A percentile compares a stretch with the other conserved stretches of the same genome.
Evolutionary conservation across 257 asterid species (phyloP).

Genomic region (Phtheirospermum japonicum): DNA sequence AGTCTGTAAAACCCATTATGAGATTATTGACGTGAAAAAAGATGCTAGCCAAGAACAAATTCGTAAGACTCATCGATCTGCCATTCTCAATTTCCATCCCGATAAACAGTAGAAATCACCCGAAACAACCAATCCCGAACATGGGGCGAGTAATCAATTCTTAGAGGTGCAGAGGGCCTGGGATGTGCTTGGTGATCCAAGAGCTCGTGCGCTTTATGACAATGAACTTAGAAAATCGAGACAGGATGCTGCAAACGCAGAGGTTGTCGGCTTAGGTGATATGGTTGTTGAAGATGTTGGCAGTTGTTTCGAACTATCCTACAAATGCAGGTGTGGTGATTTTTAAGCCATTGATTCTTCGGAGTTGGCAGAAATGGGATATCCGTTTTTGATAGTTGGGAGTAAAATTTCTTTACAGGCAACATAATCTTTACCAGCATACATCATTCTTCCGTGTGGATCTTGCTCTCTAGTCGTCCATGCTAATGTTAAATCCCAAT

Average conservation of each 20-base stretch:
- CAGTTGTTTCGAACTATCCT: constrained; percentile 41
- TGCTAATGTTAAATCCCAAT: constrained; percentile 29
- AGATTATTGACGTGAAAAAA: constrained; percentile 55
- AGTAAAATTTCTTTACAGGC: constrained; percentile 32
- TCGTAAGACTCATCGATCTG: constrained; percentile 54
- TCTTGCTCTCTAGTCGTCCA: constrained; percentile 66
- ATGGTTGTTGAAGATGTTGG: constrained; percentile 50
- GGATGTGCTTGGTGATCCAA: constrained; percentile 54
- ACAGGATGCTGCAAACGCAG: constrained; percentile 48
- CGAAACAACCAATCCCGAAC: constrained; percentile 31
- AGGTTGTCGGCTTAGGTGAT: constrained; percentile 64
- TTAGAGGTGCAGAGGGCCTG: constrained; percentile 64
- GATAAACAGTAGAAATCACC: constrained; percentile 49
- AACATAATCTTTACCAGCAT: constrained; percentile 35
- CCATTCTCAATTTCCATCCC: constrained; percentile 64
- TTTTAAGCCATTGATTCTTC: constrained; percentile 50
- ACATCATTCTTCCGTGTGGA: constrained; percentile 72
- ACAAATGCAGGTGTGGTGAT: constrained; percentile 75
- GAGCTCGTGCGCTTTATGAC: constrained; percentile 57
- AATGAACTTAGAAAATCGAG: constrained; percentile 46
- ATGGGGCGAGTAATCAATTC: constrained; percentile 29
- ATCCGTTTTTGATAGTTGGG: constrained; percentile 35
- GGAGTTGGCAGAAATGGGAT: constrained; percentile 65
- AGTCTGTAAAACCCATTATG: constrained; percentile 52
- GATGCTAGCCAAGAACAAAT: constrained; percentile 66